Evolutionary conservation across 1,139 yeast genomes (phyloP), one percentile per base, ranked within the genome.

Genomic region (Saccharomyces hybrid): DNA sequence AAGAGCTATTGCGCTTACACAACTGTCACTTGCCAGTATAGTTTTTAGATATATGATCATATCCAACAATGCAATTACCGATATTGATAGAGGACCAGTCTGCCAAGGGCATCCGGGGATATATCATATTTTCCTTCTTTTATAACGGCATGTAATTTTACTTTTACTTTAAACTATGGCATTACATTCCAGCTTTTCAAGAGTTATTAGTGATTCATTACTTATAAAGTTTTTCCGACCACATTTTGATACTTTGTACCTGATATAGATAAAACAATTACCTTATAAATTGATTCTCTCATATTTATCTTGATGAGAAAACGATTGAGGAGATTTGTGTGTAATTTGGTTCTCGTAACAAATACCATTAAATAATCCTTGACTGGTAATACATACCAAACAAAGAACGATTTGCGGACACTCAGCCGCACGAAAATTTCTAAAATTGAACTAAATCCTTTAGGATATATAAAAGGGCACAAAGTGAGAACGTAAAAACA

Each of bases 1-100:
- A 90, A 1, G 91, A 88, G 64, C 75, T 86, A 1, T 71, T 87
- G 41, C 71, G 83, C 55, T 59, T 73, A 3, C 71, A 74, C 57
- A 44, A 52, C 19, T 38, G 44, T 19, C 44, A 38, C 16, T 38
- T 38, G 44, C 23, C 25, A 19, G 44, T 38, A 38, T 38, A 11
- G 19, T 16, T 5, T 29, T 5, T 23, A 23, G 25, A 5, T 11
- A 29, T 29, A n/a, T 13, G n/a, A 5, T 29, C 13, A 29, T 29
- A 29, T 29, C n/a, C n/a, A 13, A 29, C 32, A 29, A 29, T 29
- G n/a, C 32, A 29, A 11, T 3, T n/a, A 29, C n/a, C 13, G 5
- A 29, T 29, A 29, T 11, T 29, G 32, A 29, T 29, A 13, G n/a
- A 29, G 19, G 4, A 8, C 23, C 13, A 8, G 16, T 34, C 16